These are phyloP conservation scores for Exophiala sideris DNA, from an alignment of 2,329 filamentous ascomycete genomes.

Conservation along the genomic window DNA sequence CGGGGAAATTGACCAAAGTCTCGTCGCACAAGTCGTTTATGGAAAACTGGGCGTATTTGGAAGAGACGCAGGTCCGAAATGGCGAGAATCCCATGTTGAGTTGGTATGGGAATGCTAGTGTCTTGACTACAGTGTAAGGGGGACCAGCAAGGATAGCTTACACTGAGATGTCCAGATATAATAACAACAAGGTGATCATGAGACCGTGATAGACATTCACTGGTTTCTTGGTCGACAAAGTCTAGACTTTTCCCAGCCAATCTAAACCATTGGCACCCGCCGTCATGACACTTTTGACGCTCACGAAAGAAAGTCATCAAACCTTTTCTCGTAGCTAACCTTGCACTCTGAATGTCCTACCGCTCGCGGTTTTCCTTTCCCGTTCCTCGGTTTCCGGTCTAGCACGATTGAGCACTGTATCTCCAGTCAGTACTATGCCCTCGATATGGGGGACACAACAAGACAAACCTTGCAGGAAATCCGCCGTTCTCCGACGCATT, in stretches of 20 bases:
- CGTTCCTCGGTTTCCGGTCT: conserved; percentile 94
- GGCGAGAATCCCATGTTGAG: conserved; percentile 89
- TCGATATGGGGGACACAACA: not conserved
- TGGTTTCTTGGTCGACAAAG: too few species aligned
- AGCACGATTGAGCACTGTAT: conserved; percentile 84
- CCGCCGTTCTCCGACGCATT: conserved; percentile 95
- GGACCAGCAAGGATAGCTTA: too few species aligned
- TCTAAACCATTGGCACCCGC: too few species aligned
- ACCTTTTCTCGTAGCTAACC: conserved; percentile 6
- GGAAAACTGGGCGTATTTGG: conserved; percentile 80
- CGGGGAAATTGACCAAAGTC: conserved; percentile 83
- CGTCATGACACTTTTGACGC: too few species aligned
- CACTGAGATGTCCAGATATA: too few species aligned
- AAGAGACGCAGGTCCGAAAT: conserved; percentile 81
- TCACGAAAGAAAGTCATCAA: too few species aligned
- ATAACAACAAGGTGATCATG: too few species aligned
- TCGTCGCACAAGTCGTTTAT: conserved; percentile 88
- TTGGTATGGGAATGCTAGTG: conserved; percentile 94
- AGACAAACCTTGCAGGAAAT: conserved; percentile 86
- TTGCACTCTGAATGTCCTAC: conserved; percentile 78
- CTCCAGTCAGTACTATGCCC: conserved; percentile 26
- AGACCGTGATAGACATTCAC: too few species aligned
- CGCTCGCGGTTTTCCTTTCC: conserved; percentile 96
- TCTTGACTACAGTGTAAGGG: conserved; percentile 75
- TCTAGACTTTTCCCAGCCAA: too few species aligned